These are phyloP conservation scores for Yamadazyma triangularis DNA, from an alignment of 1,139 yeast genomes.

Conservation along the genomic window DNA sequence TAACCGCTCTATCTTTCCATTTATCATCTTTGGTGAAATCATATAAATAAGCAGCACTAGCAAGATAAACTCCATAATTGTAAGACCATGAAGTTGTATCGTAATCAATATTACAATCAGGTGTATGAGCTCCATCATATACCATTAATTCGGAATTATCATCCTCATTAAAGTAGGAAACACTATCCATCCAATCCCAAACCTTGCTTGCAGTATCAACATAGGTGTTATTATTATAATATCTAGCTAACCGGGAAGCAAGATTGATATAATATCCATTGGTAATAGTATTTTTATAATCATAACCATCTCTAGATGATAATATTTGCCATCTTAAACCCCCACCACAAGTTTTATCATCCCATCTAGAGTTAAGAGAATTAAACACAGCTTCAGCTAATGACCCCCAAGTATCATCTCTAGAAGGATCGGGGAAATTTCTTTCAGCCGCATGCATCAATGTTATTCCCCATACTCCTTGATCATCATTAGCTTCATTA, in stretches of 20 bases:
- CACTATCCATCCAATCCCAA: conserved; percentile 64
- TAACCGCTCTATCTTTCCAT: conserved; percentile 54
- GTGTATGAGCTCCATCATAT: conserved; percentile 67
- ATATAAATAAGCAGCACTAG: conserved; percentile 72
- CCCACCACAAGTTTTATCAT: conserved; percentile 56
- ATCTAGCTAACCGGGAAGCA: conserved; percentile 74
- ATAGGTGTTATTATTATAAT: conserved; percentile 59
- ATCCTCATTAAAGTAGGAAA: conserved; percentile 39
- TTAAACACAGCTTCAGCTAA: conserved; percentile 72
- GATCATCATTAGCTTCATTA: conserved; percentile 71
- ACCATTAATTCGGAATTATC: conserved; percentile 39
- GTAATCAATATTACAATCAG: conserved; percentile 38
- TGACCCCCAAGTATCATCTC: conserved; percentile 57
- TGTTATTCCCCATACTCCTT: conserved; percentile 66
- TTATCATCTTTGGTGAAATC: conserved; percentile 50
- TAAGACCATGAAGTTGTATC: conserved; percentile 69
- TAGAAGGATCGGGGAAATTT: conserved; percentile 47
- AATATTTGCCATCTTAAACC: conserved; percentile 87
- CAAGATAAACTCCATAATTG: conserved; percentile 66
- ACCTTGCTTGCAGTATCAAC: conserved; percentile 60
- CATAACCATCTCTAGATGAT: conserved; percentile 70
- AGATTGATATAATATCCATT: conserved; percentile 75
- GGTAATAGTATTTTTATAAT: conserved; percentile 73
- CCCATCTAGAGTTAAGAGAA: conserved; percentile 80
- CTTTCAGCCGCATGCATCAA: conserved; percentile 60